Percentiles rank a stretch among this genome's conserved stretches.
phyloP scores from a whole-genome alignment of 2,329 filamentous ascomycete genomes.

The Ascocoryne sarcoides region DNA sequence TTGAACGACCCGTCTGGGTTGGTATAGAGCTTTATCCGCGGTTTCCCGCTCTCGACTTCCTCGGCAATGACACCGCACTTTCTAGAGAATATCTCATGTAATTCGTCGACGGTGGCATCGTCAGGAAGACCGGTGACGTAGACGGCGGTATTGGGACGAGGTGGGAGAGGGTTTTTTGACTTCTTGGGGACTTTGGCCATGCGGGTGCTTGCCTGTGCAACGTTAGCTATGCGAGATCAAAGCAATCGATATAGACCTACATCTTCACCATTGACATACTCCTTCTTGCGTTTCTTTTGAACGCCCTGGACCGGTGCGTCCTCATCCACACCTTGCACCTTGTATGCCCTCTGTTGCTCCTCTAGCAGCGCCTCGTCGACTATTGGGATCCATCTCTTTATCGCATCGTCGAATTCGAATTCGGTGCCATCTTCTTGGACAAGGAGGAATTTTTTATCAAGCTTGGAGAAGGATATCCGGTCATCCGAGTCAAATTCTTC shows the following conservation, averaged over 20 bases:
- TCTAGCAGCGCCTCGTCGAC: slow-evolving; percentile 53
- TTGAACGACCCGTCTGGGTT: slow-evolving; percentile 80
- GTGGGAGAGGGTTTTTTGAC: slow-evolving; percentile 27
- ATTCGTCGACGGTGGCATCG: slow-evolving; percentile 71
- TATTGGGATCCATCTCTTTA: slow-evolving; percentile 67
- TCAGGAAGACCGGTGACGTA: slow-evolving; percentile 83
- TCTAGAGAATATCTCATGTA: slow-evolving; percentile 71
- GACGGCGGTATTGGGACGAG: slow-evolving; percentile 72
- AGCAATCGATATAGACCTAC: slow-evolving; percentile 30
- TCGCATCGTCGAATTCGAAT: slow-evolving; percentile 67
- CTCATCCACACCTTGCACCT: slow-evolving; percentile 50
- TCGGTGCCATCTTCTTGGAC: slow-evolving; percentile 79
- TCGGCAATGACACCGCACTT: slow-evolving; percentile 90
- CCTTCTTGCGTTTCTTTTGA: slow-evolving; percentile 44
- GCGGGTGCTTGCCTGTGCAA: slow-evolving; percentile 24
- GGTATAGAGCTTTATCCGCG: slow-evolving; percentile 87
- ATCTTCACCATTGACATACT: slow-evolving; percentile 39
- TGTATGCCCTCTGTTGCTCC: slow-evolving; percentile 54
- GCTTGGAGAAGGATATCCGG: slow-evolving; percentile 78
- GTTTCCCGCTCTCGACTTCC: slow-evolving; percentile 79
- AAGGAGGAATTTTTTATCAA: slow-evolving; percentile 73
- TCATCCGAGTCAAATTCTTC: slow-evolving; percentile 61
- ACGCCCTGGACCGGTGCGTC: slow-evolving; percentile 38
- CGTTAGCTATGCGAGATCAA: slow-evolving; percentile 8
- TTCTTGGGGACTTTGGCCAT: slow-evolving; percentile 28